Base-by-base conservation (phyloP, 768 basidiomycete genomes). In the Serendipita indica region DNA sequence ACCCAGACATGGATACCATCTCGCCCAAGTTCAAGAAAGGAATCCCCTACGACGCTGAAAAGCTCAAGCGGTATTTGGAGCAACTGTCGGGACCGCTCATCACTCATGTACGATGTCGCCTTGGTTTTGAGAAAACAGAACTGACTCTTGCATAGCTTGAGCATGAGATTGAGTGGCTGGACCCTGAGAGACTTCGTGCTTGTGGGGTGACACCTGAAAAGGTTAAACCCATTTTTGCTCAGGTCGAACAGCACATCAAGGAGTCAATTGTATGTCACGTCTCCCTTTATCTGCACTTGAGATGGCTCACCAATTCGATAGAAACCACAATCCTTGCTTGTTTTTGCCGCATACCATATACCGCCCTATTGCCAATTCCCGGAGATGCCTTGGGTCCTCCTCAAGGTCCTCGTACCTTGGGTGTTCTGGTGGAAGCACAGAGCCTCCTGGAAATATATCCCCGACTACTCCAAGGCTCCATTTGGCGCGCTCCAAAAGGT, bases 391-490 rank as follows among this genome's bases (percentile, higher is more conserved):
- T 54, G 49, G 49, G 12, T 54, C 0, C 16, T 54, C 49, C 4
- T 12, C 20, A 54, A 54, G 32, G 49, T 54, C 10, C n/a, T 54
- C 4, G 49, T 54, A 20, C 49, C 49, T 4, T 54, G 30, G 10
- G 49, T 54, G n/a, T 30, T 54, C n/a, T 54, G 30, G 10, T 54
- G 49, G 49, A 54, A 54, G 22, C 25, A 54, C n/a, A 18, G 49
- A 4, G 32, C 18, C 18, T 7, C 7, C 5, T 43, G 41, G 41
- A 6, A 25, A 25, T 43, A 25, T n/a, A 7, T 43, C 41, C 41
- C 41, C 5, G 41, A 43, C 41, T 43, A 43, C 27, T 43, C 41
- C n/a, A 43, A 43, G 41, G 18, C 18, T 18, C 41, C 41, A n/a
- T 43, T 43, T 25, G 41, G 41, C 37, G 13, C 37, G 37, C 37